Conservation (phyloP, 768 basidiomycete genomes). For the Termitomyces sp. region DNA sequence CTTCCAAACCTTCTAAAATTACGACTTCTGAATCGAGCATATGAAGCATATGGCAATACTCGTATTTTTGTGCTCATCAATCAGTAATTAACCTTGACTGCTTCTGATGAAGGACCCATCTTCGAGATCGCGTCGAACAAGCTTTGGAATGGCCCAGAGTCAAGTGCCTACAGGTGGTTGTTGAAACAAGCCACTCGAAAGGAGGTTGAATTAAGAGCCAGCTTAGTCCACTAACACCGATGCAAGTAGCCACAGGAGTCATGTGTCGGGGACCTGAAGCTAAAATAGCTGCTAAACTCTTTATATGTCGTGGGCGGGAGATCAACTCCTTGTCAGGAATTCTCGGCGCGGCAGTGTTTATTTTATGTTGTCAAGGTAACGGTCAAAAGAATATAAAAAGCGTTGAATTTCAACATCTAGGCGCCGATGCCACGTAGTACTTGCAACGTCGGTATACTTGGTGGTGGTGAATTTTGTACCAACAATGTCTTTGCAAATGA, state of each 20-base stretch:
- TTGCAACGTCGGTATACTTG: too few relatives aligned
- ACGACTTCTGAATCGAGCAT: too few relatives aligned
- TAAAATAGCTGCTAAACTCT: too few relatives aligned
- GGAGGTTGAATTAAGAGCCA: too few relatives aligned
- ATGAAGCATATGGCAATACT: too few relatives aligned
- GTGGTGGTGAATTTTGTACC: neutral
- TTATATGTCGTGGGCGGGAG: neutral
- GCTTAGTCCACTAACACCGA: too few relatives aligned
- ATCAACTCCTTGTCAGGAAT: neutral
- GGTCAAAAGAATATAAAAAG: neutral
- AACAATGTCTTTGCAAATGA: neutral
- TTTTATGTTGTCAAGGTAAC: conserved; percentile 6
- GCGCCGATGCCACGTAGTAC: too few relatives aligned
- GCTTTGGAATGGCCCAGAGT: neutral
- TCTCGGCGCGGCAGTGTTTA: neutral
- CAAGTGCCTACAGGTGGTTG: neutral
- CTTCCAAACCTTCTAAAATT: too few relatives aligned
- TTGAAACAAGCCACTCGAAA: neutral
- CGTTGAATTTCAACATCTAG: neutral
- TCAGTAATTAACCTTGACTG: too few relatives aligned
- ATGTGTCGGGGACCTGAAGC: neutral
- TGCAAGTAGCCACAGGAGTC: neutral
- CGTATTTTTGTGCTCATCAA: neutral
- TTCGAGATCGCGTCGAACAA: neutral
- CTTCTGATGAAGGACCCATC: neutral